phyloP scores from a whole-genome alignment of 805 yeast genomes.

The Cyberlindnera americana region DNA sequence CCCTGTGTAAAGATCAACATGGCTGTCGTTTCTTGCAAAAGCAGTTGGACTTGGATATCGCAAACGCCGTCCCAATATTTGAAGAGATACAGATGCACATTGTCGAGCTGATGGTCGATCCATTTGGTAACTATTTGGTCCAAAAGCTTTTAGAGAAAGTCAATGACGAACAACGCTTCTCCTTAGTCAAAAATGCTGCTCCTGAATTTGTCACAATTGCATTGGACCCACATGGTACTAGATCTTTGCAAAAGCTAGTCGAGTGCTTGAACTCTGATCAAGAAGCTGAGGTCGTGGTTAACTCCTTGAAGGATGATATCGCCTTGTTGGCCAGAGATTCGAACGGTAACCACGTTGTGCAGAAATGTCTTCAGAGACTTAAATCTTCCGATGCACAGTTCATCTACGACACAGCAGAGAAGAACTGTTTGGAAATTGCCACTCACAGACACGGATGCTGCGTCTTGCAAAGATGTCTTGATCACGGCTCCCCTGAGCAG shows the following conservation, averaged over 20 bases:
- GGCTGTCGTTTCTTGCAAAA: slow-evolving; percentile 92
- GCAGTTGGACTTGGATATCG: slow-evolving; percentile 65
- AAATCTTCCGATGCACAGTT: slow-evolving; percentile 71
- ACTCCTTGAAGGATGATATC: slow-evolving; percentile 62
- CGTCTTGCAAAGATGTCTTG: slow-evolving; percentile 91
- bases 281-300: slow-evolving; percentile 64
- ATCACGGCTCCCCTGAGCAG: slow-evolving; percentile 75
- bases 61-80: slow-evolving; percentile 72
- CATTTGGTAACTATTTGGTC: slow-evolving; percentile 94
- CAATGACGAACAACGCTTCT: slow-evolving; percentile 61
- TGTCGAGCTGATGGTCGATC: slow-evolving; percentile 88
- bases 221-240: slow-evolving; percentile 90
- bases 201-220: slow-evolving; percentile 77
- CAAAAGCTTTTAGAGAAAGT: slow-evolving; percentile 87
- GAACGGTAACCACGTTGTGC: slow-evolving; percentile 96
- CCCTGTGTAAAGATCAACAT: slow-evolving; percentile 91
- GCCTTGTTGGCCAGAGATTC: slow-evolving; percentile 80
- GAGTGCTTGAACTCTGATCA: slow-evolving; percentile 72
- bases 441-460: slow-evolving; percentile 98
- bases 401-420: slow-evolving; percentile 80
- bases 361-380: slow-evolving; percentile 80
- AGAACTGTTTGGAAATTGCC: slow-evolving; percentile 74
- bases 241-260: slow-evolving; percentile 89
- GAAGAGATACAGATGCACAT: slow-evolving; percentile 74
- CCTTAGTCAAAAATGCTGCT: slow-evolving; percentile 66